Conservation (phyloP, 2,329 filamentous ascomycete species). For the Sporothrix mexicana region DNA sequence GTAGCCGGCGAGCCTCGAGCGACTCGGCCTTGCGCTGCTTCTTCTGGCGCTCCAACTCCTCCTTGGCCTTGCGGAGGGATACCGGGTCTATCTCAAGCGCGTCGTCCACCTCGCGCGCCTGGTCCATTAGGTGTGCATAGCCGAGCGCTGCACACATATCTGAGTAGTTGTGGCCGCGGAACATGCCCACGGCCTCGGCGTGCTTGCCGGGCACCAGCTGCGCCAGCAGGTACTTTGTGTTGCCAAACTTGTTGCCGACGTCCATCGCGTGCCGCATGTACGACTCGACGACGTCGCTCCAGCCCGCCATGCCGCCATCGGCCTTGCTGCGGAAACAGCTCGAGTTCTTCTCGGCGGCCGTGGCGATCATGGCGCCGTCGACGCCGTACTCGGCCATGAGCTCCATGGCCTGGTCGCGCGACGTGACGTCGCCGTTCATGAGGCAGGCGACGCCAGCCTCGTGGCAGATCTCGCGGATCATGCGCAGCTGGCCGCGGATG, state of each 20-base stretch:
- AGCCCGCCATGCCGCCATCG: conserved; percentile 73
- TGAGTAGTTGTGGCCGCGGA: conserved; percentile 71
- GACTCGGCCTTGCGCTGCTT: conserved; percentile 25
- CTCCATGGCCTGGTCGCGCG: conserved; percentile 71
- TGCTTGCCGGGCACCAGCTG: conserved; percentile 86
- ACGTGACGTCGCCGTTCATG: conserved; percentile 92
- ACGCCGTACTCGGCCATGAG: conserved; percentile 81
- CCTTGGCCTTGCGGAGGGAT: conserved; percentile 49
- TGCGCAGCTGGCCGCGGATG: conserved; percentile 81
- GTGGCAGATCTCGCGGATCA: conserved; percentile 81
- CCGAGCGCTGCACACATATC: conserved; percentile 70
- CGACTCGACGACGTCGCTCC: conserved; percentile 76
- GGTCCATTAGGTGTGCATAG: conserved; percentile 62
- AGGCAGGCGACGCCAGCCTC: conserved; percentile 88
- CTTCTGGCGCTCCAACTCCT: conserved; percentile 33
- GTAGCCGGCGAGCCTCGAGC: conserved; percentile 22
- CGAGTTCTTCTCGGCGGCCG: conserved; percentile 86
- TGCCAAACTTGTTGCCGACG: conserved; percentile 84
- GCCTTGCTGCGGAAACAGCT: conserved; percentile 77
- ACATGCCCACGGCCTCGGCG: conserved; percentile 65
- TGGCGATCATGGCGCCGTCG: conserved; percentile 97
- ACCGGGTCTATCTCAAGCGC: conserved; percentile 63
- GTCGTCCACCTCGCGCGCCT: conserved; percentile 70
- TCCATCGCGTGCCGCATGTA: conserved; percentile 77
- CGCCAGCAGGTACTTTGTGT: conserved; percentile 88